Evolutionary conservation across 2,329 filamentous ascomycete genomes (phyloP), one percentile per base, ranked within the genome.

Genomic region (Curvularia verruculosa): DNA sequence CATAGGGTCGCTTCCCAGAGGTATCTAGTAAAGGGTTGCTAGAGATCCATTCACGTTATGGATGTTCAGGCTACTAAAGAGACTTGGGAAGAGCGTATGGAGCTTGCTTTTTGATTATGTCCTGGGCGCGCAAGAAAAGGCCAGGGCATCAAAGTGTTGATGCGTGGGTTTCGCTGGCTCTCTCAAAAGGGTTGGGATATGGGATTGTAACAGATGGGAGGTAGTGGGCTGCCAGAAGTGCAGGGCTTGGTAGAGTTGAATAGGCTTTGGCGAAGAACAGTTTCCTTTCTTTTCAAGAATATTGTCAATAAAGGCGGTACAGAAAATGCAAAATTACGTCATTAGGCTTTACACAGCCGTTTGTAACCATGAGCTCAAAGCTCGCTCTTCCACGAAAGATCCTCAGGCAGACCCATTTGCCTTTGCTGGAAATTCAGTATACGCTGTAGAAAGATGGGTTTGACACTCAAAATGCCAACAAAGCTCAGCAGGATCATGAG

Each of bases 371-470:
- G 12, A 19, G 18, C 6, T 31, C 15, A 31, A 43, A 56, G 49
- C 54, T 56, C 54, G 23, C 54, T 63, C 23, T 64, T 62, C 55
- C 58, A 56, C 1, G 54, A 47, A 18, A 54, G 51, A 9, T 63
- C 59, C 47, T 59, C 61, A 2, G 61, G 58, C 31, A 60, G 15
- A 1, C 64, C 67, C 63, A 69, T 60, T 12, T 69, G 66, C 41
- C 61, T 61, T 47, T 63, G 65, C 46, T 69, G 67, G n/a, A 59
- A 67, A 40, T 68, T 63, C 29, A 69, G 18, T 18, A 69, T 64
- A 18, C 63, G 63, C 18, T 65, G 53, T 28, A 69, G 43, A 40
- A 69, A 69, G 5, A 57, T 45, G 1, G 61, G 59, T 19, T 64
- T 62, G 37, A 69, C 65, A 28, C 52, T 64, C 13, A 65, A 48